Conservation (phyloP, 2,329 filamentous ascomycete genomes). For the Dendrostoma leiphaemia region DNA sequence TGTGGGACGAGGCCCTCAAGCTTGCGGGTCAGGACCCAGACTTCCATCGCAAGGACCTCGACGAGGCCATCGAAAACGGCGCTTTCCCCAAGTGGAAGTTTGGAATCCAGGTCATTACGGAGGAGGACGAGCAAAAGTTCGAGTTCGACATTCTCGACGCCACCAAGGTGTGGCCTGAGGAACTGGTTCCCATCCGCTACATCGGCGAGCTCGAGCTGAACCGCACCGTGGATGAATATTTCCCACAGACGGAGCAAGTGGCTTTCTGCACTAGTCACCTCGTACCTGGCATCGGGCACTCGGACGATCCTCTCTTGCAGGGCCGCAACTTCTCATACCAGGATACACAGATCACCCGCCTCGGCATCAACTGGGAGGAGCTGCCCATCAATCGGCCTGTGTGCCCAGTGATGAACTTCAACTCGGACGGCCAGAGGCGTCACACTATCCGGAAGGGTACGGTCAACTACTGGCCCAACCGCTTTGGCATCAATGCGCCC, state of each 20-base stretch:
- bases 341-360: constrained; percentile 67
- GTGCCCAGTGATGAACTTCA: constrained; percentile 72
- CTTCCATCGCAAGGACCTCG: constrained; percentile 77
- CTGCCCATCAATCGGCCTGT: constrained; percentile 75
- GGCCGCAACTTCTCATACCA: constrained; percentile 69
- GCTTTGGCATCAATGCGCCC: constrained; percentile 62
- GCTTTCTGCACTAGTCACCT: constrained; percentile 81
- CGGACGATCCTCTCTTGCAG: constrained; percentile 71
- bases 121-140: constrained; percentile 70
- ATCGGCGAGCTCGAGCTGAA: constrained; percentile 80
- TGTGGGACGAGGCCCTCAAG: constrained; percentile 80
- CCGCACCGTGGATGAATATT: constrained; percentile 77
- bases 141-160: constrained; percentile 85
- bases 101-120: constrained; percentile 74
- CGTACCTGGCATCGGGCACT: constrained; percentile 75
- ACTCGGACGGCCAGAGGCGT: constrained; percentile 70
- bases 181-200: constrained; percentile 70
- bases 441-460: constrained; percentile 72
- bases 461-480: constrained; percentile 80
- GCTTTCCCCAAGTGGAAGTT: constrained; percentile 77
- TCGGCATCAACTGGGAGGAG: constrained; percentile 75
- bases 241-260: constrained; percentile 78
- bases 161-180: constrained; percentile 84
- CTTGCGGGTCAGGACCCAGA: constrained; percentile 73
- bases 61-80: constrained; percentile 70